Conservation (phyloP, 495 filamentous ascomycete genomes). For the Aspergillus saccharolyticus region DNA sequence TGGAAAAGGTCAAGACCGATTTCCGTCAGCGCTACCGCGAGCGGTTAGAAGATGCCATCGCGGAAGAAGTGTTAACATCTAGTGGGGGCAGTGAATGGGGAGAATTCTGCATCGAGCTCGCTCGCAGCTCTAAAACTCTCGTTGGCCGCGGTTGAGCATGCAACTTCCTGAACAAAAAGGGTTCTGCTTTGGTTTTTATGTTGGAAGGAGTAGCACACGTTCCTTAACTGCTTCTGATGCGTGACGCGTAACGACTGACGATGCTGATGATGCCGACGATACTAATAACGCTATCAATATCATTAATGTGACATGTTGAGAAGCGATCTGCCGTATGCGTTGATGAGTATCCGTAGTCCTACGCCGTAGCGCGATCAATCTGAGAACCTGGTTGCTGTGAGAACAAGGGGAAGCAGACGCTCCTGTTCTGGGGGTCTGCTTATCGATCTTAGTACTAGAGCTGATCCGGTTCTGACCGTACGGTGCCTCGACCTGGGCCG, state of each 20-base stretch:
- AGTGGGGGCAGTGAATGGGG: slow-evolving; percentile 45
- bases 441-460: too few species aligned
- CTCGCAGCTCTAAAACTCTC: slow-evolving; percentile 30
- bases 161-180: too few species aligned
- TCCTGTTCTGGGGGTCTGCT: too few species aligned
- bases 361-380: too few species aligned
- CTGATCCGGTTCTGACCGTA: too few species aligned
- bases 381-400: too few species aligned
- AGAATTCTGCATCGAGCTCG: slow-evolving; percentile 55
- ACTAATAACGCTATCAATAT: neutral
- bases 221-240: neutral
- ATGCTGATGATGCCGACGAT: slow-evolving; percentile 2
- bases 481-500: too few species aligned
- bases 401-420: too few species aligned
- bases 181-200: neutral
- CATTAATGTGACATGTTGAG: neutral
- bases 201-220: neutral
- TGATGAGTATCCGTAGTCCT: too few species aligned
- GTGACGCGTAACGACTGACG: slow-evolving; percentile 1
- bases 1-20: slow-evolving; percentile 64
- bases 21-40: slow-evolving; percentile 68
- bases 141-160: slow-evolving; percentile 2
- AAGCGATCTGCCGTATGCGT: neutral
- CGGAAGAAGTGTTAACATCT: slow-evolving; percentile 41
- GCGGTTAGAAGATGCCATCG: slow-evolving; percentile 59